phyloP scores from a whole-genome alignment of 192 early-diverging fungal genomes.

The Backusella liffmaniae region DNA sequence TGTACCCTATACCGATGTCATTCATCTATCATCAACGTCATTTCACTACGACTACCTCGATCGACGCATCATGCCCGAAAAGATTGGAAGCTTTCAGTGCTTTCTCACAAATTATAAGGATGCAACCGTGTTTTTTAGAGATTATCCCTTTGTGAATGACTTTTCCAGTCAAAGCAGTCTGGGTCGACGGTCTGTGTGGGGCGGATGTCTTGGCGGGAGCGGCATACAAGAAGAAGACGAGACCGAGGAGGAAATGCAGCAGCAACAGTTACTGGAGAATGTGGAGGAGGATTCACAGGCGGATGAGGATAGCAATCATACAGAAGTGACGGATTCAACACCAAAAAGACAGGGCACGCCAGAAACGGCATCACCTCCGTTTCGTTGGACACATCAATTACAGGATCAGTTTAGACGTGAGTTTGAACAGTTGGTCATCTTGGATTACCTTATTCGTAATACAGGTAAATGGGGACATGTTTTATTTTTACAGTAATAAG shows the following conservation, averaged over 20 bases:
- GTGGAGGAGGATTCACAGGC: neutral
- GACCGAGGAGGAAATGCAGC: neutral
- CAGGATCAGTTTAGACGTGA: slow-evolving; percentile 56
- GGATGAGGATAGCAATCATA: slow-evolving; percentile 11
- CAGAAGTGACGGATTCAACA: neutral
- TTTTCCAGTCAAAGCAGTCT: slow-evolving; percentile 1
- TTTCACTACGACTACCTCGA: slow-evolving; percentile 80
- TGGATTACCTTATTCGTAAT: slow-evolving; percentile 91
- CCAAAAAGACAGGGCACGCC: neutral
- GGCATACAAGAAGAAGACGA: neutral
- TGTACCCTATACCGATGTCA: slow-evolving; percentile 82
- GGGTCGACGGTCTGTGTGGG: slow-evolving; percentile 12
- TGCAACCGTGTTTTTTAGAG: slow-evolving; percentile 77
- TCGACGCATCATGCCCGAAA: slow-evolving; percentile 46
- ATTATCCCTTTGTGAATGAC: slow-evolving; percentile 47
- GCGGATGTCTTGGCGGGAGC: slow-evolving; percentile 15
- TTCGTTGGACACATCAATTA: slow-evolving; percentile 48
- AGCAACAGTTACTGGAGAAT: neutral
- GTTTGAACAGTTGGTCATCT: slow-evolving; percentile 80
- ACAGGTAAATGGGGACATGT: slow-evolving; percentile 53
- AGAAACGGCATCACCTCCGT: neutral
- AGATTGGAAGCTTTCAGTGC: slow-evolving; percentile 83
- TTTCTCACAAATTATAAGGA: slow-evolving; percentile 83
- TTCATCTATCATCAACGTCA: slow-evolving; percentile 64
- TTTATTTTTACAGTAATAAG: slow-evolving; percentile 2